These are phyloP conservation scores for Ilex asprella DNA, from an alignment of 257 asterid genomes.

Conservation along the genomic window DNA sequence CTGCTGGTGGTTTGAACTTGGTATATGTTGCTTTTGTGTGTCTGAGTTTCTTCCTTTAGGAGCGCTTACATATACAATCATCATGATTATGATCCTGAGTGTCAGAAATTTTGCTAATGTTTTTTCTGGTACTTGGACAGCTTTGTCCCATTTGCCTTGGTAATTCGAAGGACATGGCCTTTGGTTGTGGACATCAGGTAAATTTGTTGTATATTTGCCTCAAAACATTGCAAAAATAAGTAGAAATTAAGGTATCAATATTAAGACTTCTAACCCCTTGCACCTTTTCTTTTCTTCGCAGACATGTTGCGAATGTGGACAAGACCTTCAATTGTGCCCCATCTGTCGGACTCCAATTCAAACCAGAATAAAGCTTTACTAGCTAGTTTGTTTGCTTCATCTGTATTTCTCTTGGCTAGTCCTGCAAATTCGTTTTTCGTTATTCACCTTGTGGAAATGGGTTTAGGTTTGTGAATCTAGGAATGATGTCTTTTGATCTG, in stretches of 20 bases:
- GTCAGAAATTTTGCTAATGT: background rate
- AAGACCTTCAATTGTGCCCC: slow-evolving; percentile 58
- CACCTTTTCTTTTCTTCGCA: slow-evolving; percentile 9
- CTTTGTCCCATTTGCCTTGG: slow-evolving; percentile 83
- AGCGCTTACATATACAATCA: no score
- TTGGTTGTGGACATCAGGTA: slow-evolving; percentile 99
- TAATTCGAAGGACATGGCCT: slow-evolving; percentile 91
- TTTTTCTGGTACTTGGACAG: slow-evolving; percentile 29
- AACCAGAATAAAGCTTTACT: slow-evolving; percentile 82
- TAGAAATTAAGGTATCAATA: background rate
- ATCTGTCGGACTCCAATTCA: slow-evolving; percentile 62
- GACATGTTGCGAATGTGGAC: slow-evolving; percentile 84
- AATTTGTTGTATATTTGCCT: background rate
- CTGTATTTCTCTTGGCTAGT: no score
- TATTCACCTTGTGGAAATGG: slow-evolving; percentile 5
- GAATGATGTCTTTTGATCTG: no score
- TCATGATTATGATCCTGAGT: no score
- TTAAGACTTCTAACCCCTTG: background rate
- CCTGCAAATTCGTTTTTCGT: slow-evolving; percentile 15
- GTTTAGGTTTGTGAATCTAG: background rate
- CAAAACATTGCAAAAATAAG: no score
- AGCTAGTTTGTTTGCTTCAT: slow-evolving; percentile 11
- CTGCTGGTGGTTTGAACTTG: no score
- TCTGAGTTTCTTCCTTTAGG: no score
- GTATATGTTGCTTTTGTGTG: no score